Evolutionary conservation across 1,284 basidiomycete genomes (phyloP).

Genomic region (Boletus semigastroideus): DNA sequence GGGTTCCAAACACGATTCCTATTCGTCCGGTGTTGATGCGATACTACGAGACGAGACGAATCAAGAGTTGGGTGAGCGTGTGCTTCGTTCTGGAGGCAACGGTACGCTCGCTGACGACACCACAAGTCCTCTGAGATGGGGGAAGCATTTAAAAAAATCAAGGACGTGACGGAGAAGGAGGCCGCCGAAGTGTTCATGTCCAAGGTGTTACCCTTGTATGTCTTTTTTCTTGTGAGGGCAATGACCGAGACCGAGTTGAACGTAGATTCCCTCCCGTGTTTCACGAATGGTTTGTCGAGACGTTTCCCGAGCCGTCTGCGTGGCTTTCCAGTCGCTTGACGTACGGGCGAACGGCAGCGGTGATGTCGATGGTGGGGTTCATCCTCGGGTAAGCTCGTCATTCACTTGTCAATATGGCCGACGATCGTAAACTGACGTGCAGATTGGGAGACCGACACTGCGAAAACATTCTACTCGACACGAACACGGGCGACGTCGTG

Average conservation of each 20-base stretch:
- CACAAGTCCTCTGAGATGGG: constrained; percentile 49
- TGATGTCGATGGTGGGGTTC: constrained; percentile 99
- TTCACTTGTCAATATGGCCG: too few relatives aligned
- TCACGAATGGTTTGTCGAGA: constrained; percentile 97
- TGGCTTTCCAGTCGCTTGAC: constrained; percentile 90
- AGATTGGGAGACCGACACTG: constrained; percentile 97
- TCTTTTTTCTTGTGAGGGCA: neutral
- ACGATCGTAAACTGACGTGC: neutral
- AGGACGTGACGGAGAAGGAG: constrained; percentile 48
- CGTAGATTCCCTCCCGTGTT: constrained; percentile 81
- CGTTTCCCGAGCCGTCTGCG: constrained; percentile 94
- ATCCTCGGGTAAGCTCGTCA: constrained; percentile 75
- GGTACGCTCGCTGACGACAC: neutral
- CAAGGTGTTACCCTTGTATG: constrained; percentile 63
- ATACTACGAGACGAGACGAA: constrained; percentile 66
- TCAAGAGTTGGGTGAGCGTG: constrained; percentile 62
- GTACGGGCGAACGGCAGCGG: constrained; percentile 90
- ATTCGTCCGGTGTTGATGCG: constrained; percentile 79
- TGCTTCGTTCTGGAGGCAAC: neutral
- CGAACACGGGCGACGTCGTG: constrained; percentile 86
- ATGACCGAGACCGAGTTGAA: constrained; percentile 21
- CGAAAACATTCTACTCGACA: constrained; percentile 96
- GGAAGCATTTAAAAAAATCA: constrained; percentile 56
- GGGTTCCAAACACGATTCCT: constrained; percentile 94
- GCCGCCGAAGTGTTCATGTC: constrained; percentile 60